These are phyloP conservation scores for Aspergillus sp. DNA, from an alignment of 2,329 filamentous ascomycete species.

Conservation along the genomic window DNA sequence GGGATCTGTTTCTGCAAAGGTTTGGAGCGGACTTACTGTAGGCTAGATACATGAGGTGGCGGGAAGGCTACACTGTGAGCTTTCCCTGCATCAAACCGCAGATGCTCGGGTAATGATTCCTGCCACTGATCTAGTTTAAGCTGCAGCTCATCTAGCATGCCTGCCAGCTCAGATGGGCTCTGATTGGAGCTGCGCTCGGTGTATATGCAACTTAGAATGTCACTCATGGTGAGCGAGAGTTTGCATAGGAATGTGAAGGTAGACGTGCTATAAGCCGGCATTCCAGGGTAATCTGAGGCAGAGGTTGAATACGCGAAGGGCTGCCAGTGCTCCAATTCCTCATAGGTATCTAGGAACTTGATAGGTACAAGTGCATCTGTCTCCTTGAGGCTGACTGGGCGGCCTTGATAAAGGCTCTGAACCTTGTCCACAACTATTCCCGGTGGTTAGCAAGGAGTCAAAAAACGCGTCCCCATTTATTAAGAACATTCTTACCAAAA, in stretches of 20 bases:
- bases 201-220: background rate
- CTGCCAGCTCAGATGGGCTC: background rate
- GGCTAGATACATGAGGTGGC: background rate
- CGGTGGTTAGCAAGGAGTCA: background rate
- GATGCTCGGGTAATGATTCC: background rate
- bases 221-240: background rate
- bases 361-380: background rate
- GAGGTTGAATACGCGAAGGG: background rate
- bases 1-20: background rate
- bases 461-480: background rate
- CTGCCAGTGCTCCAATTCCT: slow-evolving; percentile 4
- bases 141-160: background rate
- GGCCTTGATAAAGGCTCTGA: slow-evolving; percentile 4
- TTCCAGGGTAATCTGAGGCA: background rate
- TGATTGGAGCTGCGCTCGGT: background rate
- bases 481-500: slow-evolving; percentile 10
- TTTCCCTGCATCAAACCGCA: background rate
- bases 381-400: background rate
- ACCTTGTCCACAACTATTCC: slow-evolving; percentile 42
- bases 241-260: background rate
- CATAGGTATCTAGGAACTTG: slow-evolving; percentile 1
- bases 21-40: background rate
- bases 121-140: background rate
- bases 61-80: background rate
- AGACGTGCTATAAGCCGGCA: background rate